phyloP scores from a whole-genome alignment of 495 filamentous ascomycete genomes.

The Annulohypoxylon nitens region DNA sequence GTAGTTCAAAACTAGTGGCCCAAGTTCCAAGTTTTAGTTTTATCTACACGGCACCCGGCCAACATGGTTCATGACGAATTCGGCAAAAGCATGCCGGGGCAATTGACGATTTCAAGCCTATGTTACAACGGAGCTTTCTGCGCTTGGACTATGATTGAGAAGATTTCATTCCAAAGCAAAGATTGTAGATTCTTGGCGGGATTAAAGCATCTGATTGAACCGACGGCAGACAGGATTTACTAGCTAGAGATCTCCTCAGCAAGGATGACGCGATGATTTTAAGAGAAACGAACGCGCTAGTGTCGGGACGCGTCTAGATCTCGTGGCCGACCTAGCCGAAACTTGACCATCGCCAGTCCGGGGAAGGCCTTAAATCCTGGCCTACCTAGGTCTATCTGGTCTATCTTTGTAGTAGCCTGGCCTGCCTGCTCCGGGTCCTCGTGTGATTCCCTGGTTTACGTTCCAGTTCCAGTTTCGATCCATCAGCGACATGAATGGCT shows the following conservation, averaged over 20 bases:
- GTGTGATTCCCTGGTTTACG: slow-evolving; percentile 12
- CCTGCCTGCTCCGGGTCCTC: slow-evolving; percentile 8
- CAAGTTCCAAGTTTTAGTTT: background rate
- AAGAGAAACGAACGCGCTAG: slow-evolving; percentile 34
- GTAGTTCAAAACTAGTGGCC: background rate
- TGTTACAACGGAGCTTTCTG: slow-evolving; percentile 22
- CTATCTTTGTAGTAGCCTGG: too few species aligned
- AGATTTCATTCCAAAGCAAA: slow-evolving; percentile 20
- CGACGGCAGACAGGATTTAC: slow-evolving; percentile 30
- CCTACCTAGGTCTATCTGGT: slow-evolving; percentile 1
- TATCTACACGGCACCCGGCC: background rate
- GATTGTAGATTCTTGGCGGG: slow-evolving; percentile 33
- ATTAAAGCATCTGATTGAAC: slow-evolving; percentile 38
- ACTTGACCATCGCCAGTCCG: slow-evolving; percentile 23
- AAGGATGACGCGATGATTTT: slow-evolving; percentile 42
- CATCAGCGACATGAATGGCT: slow-evolving; percentile 26
- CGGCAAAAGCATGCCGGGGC: slow-evolving; percentile 17
- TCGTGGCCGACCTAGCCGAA: slow-evolving; percentile 23
- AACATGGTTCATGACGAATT: slow-evolving; percentile 29
- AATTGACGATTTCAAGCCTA: slow-evolving; percentile 18
- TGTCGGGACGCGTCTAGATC: slow-evolving; percentile 44
- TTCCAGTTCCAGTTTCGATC: slow-evolving; percentile 26
- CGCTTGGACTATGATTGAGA: slow-evolving; percentile 15
- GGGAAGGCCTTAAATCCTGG: slow-evolving; percentile 31
- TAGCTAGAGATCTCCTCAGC: slow-evolving; percentile 31